Conservation (phyloP, 371 early-diverging fungal genomes). For the Mucor indicus region DNA sequence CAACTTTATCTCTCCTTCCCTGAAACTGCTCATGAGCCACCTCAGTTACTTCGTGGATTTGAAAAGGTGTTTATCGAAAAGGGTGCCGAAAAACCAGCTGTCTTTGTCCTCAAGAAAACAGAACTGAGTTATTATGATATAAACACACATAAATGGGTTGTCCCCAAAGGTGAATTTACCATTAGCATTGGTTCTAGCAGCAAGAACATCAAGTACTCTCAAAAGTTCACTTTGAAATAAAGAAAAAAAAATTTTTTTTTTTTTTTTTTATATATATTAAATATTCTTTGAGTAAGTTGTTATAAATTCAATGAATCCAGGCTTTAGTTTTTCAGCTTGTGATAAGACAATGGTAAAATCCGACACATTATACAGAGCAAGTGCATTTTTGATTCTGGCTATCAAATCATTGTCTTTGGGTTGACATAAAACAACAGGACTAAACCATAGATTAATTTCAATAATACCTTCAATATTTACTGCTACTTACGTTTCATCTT, state of each 20-base stretch:
- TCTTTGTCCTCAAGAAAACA: constrained; percentile 28
- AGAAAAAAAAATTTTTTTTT: neutral
- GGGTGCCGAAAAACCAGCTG: constrained; percentile 19
- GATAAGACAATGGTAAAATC: constrained; percentile 54
- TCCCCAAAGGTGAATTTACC: constrained; percentile 42
- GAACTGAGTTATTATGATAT: constrained; percentile 47
- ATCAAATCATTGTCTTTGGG: constrained; percentile 20
- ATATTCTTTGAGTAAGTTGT: constrained; percentile 13
- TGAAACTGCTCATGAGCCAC: constrained; percentile 43
- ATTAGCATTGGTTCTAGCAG: constrained; percentile 50
- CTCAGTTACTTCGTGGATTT: constrained; percentile 53
- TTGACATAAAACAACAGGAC: constrained; percentile 17
- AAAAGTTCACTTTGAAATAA: constrained; percentile 7
- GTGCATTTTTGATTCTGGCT: constrained; percentile 28
- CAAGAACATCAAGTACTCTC: constrained; percentile 36
- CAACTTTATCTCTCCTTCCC: constrained; percentile 58
- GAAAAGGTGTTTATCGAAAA: constrained; percentile 40
- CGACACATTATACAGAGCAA: constrained; percentile 24
- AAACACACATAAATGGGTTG: constrained; percentile 29
- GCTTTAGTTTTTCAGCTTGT: constrained; percentile 54
- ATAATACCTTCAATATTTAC: too few species aligned
- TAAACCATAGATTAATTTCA: neutral
- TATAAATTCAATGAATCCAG: constrained; percentile 44
- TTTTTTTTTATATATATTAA: too few species aligned
- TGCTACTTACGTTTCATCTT: constrained; percentile 45